Evolutionary conservation across 768 basidiomycete genomes (phyloP).

Genomic region (Russula foetens): DNA sequence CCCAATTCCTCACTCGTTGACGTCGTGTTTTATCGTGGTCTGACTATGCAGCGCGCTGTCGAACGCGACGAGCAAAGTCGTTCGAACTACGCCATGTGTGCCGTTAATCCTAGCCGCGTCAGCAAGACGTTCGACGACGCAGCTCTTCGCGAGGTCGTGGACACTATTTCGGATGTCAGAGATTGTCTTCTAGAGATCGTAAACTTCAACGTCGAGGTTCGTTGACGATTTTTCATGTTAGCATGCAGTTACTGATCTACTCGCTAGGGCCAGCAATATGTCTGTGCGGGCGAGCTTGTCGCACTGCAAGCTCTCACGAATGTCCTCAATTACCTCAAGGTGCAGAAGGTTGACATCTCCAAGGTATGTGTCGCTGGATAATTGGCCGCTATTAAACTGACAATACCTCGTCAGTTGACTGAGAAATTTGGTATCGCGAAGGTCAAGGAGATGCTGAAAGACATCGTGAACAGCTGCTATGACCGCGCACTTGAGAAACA

Average conservation of each 20-base stretch:
- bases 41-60: constrained; percentile 99
- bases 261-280: constrained; percentile 94
- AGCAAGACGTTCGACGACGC: constrained; percentile 91
- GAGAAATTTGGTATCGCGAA: constrained; percentile 85
- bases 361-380: constrained; percentile 42
- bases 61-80: constrained; percentile 90
- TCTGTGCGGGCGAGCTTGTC: constrained; percentile 93
- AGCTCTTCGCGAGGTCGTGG: constrained; percentile 95
- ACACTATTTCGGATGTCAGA: constrained; percentile 71
- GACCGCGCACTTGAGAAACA: constrained; percentile 71
- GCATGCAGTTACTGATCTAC: background rate
- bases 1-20: constrained; percentile 94
- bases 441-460: constrained; percentile 91
- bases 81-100: constrained; percentile 98
- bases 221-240: constrained; percentile 15
- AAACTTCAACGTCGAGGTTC: constrained; percentile 89
- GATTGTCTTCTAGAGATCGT: constrained; percentile 92
- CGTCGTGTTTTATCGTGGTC: constrained; percentile 98
- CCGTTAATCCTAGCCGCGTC: constrained; percentile 95
- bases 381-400: background rate
- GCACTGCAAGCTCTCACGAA: constrained; percentile 92
- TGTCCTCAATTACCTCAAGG: constrained; percentile 92
- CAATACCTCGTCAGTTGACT: constrained; percentile 48
- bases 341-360: constrained; percentile 89
- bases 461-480: constrained; percentile 82